phyloP scores from a whole-genome alignment of 2,329 filamentous ascomycete genomes.

The Clarireedia monteithiana region DNA sequence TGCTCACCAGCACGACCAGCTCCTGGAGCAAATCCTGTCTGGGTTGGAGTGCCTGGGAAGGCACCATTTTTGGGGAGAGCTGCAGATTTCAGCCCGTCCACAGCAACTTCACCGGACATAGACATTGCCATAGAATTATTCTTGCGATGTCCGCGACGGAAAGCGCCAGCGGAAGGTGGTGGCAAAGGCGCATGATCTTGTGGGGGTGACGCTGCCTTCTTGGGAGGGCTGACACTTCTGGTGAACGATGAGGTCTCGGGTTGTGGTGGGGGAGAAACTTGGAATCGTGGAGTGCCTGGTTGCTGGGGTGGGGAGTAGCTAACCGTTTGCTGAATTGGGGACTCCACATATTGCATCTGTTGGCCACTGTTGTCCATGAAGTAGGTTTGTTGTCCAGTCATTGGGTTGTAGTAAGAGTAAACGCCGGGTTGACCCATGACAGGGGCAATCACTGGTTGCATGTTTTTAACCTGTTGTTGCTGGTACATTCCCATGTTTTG shows the following conservation, averaged over 20 bases:
- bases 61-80: slow-evolving; percentile 68
- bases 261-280: slow-evolving; percentile 73
- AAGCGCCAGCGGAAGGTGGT: slow-evolving; percentile 82
- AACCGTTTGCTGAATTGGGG: slow-evolving; percentile 29
- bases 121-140: slow-evolving; percentile 53
- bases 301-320: slow-evolving; percentile 44
- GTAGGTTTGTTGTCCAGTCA: slow-evolving; percentile 77
- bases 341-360: slow-evolving; percentile 32
- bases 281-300: slow-evolving; percentile 60
- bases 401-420: slow-evolving; percentile 76
- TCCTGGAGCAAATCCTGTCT: slow-evolving; percentile 77
- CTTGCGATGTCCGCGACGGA: slow-evolving; percentile 93
- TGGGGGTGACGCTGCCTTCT: slow-evolving; percentile 60
- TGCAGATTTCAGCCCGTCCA: slow-evolving; percentile 44
- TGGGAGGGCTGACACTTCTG: slow-evolving; percentile 60
- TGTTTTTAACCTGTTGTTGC: slow-evolving; percentile 28
- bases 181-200: slow-evolving; percentile 68
- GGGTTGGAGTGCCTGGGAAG: slow-evolving; percentile 75
- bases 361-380: slow-evolving; percentile 45
- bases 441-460: slow-evolving; percentile 38
- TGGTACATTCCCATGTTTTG: slow-evolving; percentile 46
- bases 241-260: slow-evolving; percentile 40
- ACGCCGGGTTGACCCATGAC: slow-evolving; percentile 64
- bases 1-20: slow-evolving; percentile 92
- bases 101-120: slow-evolving; percentile 16